Percentiles rank a stretch among this genome's conserved stretches.
phyloP scores from a whole-genome alignment of 1,284 basidiomycete species.

The Ustilago sp. region DNA sequence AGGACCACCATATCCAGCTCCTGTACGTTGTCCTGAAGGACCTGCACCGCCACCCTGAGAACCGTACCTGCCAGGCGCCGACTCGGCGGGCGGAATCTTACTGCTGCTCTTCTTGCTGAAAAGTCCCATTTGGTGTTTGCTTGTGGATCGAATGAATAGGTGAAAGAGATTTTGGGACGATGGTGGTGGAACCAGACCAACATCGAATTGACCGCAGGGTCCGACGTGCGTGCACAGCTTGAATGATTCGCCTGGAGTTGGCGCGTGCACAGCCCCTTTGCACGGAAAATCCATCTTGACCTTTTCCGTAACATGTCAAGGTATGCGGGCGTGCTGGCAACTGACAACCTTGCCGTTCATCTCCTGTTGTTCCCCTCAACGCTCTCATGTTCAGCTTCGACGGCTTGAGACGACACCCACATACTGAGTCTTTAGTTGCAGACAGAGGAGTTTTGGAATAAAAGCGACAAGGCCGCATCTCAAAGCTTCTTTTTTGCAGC shows the following conservation, averaged over 20 bases:
- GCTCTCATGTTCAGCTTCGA: background rate
- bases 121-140: conserved; percentile 32
- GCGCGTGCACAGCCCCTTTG: conserved; percentile 16
- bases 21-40: conserved; percentile 16
- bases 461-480: too few species aligned
- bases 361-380: too few species aligned
- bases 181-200: background rate
- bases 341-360: too few species aligned
- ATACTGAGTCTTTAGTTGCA: too few species aligned
- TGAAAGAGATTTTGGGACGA: background rate
- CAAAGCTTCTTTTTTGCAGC: too few species aligned
- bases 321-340: background rate
- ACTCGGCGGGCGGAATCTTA: conserved; percentile 46
- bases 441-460: too few species aligned
- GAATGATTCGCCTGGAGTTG: background rate
- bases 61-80: conserved; percentile 31
- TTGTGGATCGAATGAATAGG: background rate
- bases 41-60: conserved; percentile 24
- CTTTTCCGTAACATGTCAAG: background rate
- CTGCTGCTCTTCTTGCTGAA: conserved; percentile 49
- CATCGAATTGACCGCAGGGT: background rate
- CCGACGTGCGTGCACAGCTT: background rate
- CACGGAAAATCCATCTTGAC: background rate
- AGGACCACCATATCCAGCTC: conserved; percentile 16
- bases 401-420: background rate